Evolutionary conservation across 495 filamentous ascomycete genomes (phyloP).

Genomic region (Podospora pseudoanserina): DNA sequence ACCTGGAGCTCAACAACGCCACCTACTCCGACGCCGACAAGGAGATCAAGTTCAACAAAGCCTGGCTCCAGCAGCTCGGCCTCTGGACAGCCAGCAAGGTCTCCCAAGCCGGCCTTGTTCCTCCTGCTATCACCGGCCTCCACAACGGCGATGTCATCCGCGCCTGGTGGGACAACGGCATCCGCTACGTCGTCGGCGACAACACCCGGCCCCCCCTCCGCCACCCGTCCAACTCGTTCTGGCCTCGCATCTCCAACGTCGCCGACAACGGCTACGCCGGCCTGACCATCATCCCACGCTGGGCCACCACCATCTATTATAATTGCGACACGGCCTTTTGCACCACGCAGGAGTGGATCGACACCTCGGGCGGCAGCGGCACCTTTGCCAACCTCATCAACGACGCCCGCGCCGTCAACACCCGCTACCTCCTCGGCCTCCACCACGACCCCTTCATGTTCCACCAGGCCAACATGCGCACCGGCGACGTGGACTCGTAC

Average conservation of each 20-base stretch:
- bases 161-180: constrained; percentile 58
- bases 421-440: constrained; percentile 7
- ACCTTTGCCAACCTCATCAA: constrained; percentile 47
- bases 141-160: constrained; percentile 61
- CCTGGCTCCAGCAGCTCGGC: constrained; percentile 53
- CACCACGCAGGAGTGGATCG: constrained; percentile 57
- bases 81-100: constrained; percentile 42
- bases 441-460: constrained; percentile 39
- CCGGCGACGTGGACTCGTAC: constrained; percentile 42
- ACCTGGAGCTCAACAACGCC: constrained; percentile 57
- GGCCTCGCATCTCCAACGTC: constrained; percentile 53
- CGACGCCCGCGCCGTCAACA: constrained; percentile 31
- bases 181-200: constrained; percentile 59
- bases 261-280: constrained; percentile 54
- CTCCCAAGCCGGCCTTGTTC: constrained; percentile 54
- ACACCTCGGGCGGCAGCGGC: constrained; percentile 52
- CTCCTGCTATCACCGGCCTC: constrained; percentile 61
- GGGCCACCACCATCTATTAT: constrained; percentile 63
- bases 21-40: constrained; percentile 55
- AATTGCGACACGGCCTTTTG: constrained; percentile 57
- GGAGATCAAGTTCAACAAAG: constrained; percentile 59
- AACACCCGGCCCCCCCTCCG: constrained; percentile 54
- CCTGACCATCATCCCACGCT: constrained; percentile 57
- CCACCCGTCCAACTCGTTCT: constrained; percentile 46
- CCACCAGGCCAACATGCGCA: constrained; percentile 59